Percentiles rank a stretch among this genome's conserved stretches.
Conservation (phyloP, 2,329 filamentous ascomycete genomes). For the Sphaceloma murrayae region DNA sequence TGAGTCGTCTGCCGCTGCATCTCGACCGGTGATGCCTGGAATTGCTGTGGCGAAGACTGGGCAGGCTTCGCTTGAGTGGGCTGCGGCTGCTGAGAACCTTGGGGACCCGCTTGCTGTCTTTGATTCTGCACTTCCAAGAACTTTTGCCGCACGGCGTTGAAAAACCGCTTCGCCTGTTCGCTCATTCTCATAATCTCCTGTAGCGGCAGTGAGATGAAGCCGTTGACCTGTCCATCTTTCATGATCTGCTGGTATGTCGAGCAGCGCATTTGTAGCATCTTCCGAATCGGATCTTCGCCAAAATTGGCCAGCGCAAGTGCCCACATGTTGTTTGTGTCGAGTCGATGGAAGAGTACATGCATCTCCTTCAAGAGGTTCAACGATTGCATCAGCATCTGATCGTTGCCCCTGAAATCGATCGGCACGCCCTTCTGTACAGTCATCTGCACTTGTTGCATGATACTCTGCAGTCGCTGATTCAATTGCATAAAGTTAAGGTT, state of each 20-base stretch:
- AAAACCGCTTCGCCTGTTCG: slow-evolving; percentile 21
- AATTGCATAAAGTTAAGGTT: slow-evolving; percentile 6
- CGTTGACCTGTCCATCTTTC: slow-evolving; percentile 23
- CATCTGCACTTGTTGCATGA: slow-evolving; percentile 9
- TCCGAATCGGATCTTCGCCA: slow-evolving; percentile 22
- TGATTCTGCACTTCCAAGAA: slow-evolving; percentile 22
- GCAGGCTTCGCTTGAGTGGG: slow-evolving; percentile 18
- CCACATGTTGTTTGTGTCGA: slow-evolving; percentile 18
- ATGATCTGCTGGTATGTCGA: slow-evolving; percentile 24
- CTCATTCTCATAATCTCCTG: slow-evolving; percentile 24
- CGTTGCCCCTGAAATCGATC: slow-evolving; percentile 2
- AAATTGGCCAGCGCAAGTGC: slow-evolving; percentile 22
- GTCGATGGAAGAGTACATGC: slow-evolving; percentile 21
- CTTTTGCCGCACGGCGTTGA: slow-evolving; percentile 24
- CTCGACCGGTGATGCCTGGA: slow-evolving; percentile 15
- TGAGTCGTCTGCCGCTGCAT: slow-evolving; percentile 15
- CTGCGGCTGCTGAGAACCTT: slow-evolving; percentile 16
- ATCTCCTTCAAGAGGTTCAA: slow-evolving; percentile 23
- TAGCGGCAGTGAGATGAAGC: slow-evolving; percentile 24
- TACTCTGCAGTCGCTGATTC: neutral
- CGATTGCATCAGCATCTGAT: slow-evolving; percentile 6
- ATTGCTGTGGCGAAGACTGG: slow-evolving; percentile 18
- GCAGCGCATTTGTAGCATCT: slow-evolving; percentile 22
- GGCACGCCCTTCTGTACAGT: slow-evolving; percentile 10
- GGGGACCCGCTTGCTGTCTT: slow-evolving; percentile 17